A percentile compares a stretch with the other conserved stretches of the same genome.
Conservation (phyloP, 1,284 basidiomycete genomes). For the Fereydounia khargensis region DNA sequence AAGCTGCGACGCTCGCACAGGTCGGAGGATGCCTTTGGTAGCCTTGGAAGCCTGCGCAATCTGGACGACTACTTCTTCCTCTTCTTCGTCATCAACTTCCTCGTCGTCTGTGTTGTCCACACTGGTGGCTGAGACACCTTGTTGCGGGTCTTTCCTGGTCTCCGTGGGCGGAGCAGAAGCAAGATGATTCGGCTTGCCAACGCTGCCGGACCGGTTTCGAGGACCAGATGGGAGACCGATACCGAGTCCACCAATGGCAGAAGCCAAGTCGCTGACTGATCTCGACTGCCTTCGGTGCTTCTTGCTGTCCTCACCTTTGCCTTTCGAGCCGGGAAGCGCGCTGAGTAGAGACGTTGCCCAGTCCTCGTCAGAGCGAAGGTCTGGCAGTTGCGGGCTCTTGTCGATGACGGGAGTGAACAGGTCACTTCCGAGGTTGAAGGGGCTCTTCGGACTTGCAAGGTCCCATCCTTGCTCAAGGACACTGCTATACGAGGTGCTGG, state of each 20-base stretch:
- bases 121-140: no score
- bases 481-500: slow-evolving; percentile 41
- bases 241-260: slow-evolving; percentile 17
- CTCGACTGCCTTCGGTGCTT: slow-evolving; percentile 4
- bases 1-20: slow-evolving; percentile 17
- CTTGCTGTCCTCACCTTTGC: neutral
- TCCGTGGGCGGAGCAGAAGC: no score
- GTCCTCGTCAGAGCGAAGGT: slow-evolving; percentile 31
- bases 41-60: slow-evolving; percentile 27
- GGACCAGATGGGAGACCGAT: slow-evolving; percentile 13
- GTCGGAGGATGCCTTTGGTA: slow-evolving; percentile 14
- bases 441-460: slow-evolving; percentile 13
- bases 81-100: slow-evolving; percentile 13
- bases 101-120: no score
- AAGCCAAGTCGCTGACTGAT: slow-evolving; percentile 5
- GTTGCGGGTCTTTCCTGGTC: no score
- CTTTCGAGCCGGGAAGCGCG: slow-evolving; percentile 11
- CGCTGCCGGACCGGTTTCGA: no score
- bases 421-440: neutral
- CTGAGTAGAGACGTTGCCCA: slow-evolving; percentile 30
- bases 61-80: slow-evolving; percentile 17
- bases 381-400: slow-evolving; percentile 33
- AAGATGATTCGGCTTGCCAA: no score
- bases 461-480: slow-evolving; percentile 36
- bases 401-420: slow-evolving; percentile 6